Percentiles rank a stretch among this genome's conserved stretches.
These are phyloP conservation scores for Pleurostoma richardsiae DNA, from an alignment of 2,329 filamentous ascomycete species.

Conservation along the genomic window DNA sequence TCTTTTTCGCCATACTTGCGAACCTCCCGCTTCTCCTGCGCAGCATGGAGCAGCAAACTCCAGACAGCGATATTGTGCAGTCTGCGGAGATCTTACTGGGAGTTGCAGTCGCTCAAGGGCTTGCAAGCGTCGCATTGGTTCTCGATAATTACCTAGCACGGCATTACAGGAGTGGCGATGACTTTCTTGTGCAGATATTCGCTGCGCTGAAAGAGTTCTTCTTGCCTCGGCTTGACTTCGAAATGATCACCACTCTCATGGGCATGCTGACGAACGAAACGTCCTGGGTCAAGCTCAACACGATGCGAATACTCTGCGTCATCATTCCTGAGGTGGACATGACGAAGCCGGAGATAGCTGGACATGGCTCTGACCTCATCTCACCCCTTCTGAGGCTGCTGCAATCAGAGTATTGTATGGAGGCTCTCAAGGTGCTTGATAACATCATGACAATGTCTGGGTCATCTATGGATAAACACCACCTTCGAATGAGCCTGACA, in stretches of 20 bases:
- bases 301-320: constrained; percentile 82
- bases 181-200: constrained; percentile 73
- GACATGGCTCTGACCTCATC: constrained; percentile 89
- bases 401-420: constrained; percentile 89
- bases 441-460: constrained; percentile 93
- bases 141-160: constrained; percentile 66
- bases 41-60: constrained; percentile 62
- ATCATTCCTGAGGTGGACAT: constrained; percentile 90
- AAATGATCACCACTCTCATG: constrained; percentile 83
- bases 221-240: constrained; percentile 77
- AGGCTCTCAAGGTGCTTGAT: constrained; percentile 86
- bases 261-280: constrained; percentile 85
- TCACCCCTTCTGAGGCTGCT: constrained; percentile 84
- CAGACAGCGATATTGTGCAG: constrained; percentile 50
- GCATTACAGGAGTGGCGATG: constrained; percentile 61
- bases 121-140: constrained; percentile 61
- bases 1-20: constrained; percentile 85
- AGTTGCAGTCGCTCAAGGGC: constrained; percentile 69
- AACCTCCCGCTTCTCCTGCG: constrained; percentile 84
- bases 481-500: constrained; percentile 97
- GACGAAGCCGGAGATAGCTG: constrained; percentile 82
- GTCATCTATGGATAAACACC: constrained; percentile 87
- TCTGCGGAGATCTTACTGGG: constrained; percentile 66
- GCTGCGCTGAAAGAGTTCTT: constrained; percentile 71
- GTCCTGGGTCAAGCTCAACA: constrained; percentile 87